These are phyloP conservation scores for Coemansia sp. DNA, from an alignment of 192 early-diverging fungal genomes.

Conservation along the genomic window DNA sequence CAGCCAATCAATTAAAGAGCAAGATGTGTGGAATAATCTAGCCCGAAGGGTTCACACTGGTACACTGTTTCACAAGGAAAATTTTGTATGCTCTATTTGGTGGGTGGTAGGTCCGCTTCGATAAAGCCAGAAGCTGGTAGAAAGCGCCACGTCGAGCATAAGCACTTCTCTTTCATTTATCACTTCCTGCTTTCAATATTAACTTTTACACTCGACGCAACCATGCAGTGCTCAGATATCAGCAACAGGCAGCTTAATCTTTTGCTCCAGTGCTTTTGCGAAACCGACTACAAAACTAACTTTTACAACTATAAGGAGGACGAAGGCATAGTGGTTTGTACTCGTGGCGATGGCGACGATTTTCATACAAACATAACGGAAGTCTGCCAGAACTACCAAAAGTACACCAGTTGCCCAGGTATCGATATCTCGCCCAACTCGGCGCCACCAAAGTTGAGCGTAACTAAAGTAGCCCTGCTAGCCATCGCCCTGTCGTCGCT, in stretches of 20 bases:
- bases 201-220: neutral
- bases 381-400: slow-evolving; percentile 46
- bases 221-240: slow-evolving; percentile 47
- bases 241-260: slow-evolving; percentile 36
- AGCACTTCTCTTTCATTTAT: neutral
- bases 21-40: neutral
- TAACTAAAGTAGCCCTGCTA: slow-evolving; percentile 41
- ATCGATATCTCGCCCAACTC: slow-evolving; percentile 33
- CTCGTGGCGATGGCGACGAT: slow-evolving; percentile 36
- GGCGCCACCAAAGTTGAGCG: slow-evolving; percentile 10
- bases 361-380: slow-evolving; percentile 21
- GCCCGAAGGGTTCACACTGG: neutral
- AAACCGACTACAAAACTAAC: slow-evolving; percentile 50
- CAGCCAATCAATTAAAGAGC: neutral
- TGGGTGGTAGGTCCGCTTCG: neutral
- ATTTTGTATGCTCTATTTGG: neutral
- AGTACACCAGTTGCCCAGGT: slow-evolving; percentile 36
- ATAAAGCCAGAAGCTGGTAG: neutral
- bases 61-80: neutral
- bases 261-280: slow-evolving; percentile 53
- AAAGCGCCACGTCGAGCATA: neutral
- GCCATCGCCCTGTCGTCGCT: slow-evolving; percentile 32
- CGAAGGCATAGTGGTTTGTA: slow-evolving; percentile 37
- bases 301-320: slow-evolving; percentile 28
- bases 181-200: neutral